phyloP scores from a whole-genome alignment of 331 rosid genomes.

The Malus hybrid region DNA sequence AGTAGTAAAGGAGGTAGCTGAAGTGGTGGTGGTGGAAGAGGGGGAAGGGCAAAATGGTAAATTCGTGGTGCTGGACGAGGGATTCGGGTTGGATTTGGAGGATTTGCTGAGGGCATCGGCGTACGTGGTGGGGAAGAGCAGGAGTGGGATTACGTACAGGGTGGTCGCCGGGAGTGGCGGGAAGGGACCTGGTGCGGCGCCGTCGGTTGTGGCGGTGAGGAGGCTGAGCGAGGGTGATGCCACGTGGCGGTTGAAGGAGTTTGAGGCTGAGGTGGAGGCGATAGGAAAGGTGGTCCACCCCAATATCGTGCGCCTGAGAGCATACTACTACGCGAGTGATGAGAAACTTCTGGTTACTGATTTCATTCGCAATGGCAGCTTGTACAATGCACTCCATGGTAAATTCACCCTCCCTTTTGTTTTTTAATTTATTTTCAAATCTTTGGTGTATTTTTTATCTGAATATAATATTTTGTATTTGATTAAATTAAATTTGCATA shows the following conservation, averaged over 20 bases:
- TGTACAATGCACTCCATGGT: slow-evolving; percentile 64
- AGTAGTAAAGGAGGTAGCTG: slow-evolving; percentile 7
- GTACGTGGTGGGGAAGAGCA: slow-evolving; percentile 80
- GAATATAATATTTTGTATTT: too few relatives aligned
- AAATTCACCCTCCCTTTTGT: neutral
- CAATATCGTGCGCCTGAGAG: slow-evolving; percentile 56
- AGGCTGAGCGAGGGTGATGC: slow-evolving; percentile 63
- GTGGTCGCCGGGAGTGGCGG: slow-evolving; percentile 47
- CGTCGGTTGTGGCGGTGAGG: slow-evolving; percentile 55
- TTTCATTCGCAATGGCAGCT: slow-evolving; percentile 68
- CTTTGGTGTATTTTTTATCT: too few relatives aligned
- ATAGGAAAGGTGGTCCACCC: slow-evolving; percentile 75
- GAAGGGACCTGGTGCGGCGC: slow-evolving; percentile 27
- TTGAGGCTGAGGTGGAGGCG: slow-evolving; percentile 58
- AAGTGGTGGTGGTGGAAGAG: neutral
- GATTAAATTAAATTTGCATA: too few relatives aligned
- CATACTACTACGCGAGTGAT: slow-evolving; percentile 65
- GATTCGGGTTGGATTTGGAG: slow-evolving; percentile 61
- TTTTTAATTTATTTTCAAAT: too few relatives aligned
- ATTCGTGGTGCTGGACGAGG: slow-evolving; percentile 61
- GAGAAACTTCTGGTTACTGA: slow-evolving; percentile 69
- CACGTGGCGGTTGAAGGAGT: slow-evolving; percentile 72
- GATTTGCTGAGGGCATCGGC: slow-evolving; percentile 86
- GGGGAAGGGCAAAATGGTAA: slow-evolving; percentile 70
- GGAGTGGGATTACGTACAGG: slow-evolving; percentile 68